Evolutionary conservation across 2,329 filamentous ascomycete genomes (phyloP), one percentile per base, ranked within the genome.

Genomic region (Phialophora tarda): DNA sequence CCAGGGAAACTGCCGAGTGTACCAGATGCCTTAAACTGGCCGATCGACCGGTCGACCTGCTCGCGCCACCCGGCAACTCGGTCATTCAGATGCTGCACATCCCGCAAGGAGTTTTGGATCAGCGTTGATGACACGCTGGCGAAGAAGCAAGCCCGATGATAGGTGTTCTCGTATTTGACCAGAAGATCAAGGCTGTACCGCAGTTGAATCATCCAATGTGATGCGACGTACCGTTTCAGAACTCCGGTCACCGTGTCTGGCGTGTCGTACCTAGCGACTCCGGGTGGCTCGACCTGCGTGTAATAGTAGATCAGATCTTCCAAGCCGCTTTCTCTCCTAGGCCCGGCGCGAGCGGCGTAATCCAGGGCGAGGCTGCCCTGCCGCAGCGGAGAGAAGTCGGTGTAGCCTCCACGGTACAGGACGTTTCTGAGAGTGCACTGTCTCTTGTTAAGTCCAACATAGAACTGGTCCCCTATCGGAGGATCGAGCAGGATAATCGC

Each of bases 401-500:
- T 50, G 12, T 62, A 62, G 8, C 59, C 59, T 55, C 59, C 59
- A 26, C 34, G 59, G 14, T 62, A 62, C 14, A 62, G 32, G 17
- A 32, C 41, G 21, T 32, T 62, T 24, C 34, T 21, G 24, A 34
- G 34, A 47, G 48, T 34, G 21, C 48, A 47, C 17, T 54, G 50
- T 21, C 34, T 41, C 28, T 54, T 56, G 2, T 34, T 50, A 7
- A 21, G 21, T 17, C 59, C 59, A 11, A 62, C 34, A n/a, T 62
- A 38, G 50, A 62, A 38, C 17, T 38, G 28, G 28, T 62, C 59
- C 8, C 59, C 50, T 23, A 62, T 30, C 1, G 59, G 59, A 34
- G 59, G 59, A 55, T 62, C 59, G 4, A 62, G 24, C 23, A 62
- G 59, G 24, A 62, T 56, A 47, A 62, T 47, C 23, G 26, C 34